Percentiles rank a stretch among this genome's conserved stretches.
Conservation (phyloP, 1,139 yeast species). For the Suhomyces bribrorum region DNA sequence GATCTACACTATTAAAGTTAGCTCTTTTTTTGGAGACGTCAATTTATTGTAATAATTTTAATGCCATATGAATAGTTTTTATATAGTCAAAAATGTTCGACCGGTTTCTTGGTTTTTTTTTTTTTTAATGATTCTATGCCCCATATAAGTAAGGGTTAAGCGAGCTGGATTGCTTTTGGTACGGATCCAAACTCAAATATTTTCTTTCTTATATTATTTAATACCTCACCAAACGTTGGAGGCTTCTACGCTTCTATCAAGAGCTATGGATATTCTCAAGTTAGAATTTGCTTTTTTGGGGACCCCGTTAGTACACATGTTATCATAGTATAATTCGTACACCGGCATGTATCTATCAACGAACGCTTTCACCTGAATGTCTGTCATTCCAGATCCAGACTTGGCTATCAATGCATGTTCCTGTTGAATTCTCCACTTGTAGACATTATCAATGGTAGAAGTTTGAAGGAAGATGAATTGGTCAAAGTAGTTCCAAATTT, state of each 20-base stretch:
- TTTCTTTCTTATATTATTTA: too few relatives aligned
- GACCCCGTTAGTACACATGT: constrained; percentile 29
- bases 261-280: constrained; percentile 13
- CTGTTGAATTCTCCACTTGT: constrained; percentile 82
- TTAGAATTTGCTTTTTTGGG: constrained; percentile 5
- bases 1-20: too few relatives aligned
- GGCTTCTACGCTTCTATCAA: constrained; percentile 9
- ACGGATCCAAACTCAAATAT: neutral
- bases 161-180: neutral
- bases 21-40: too few relatives aligned
- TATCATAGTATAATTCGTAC: constrained; percentile 65
- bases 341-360: constrained; percentile 87
- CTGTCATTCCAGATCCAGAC: constrained; percentile 78
- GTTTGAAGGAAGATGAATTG: constrained; percentile 66
- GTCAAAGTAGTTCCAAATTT: constrained; percentile 61
- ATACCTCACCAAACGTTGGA: neutral
- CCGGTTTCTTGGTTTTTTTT: too few relatives aligned
- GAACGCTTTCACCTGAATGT: constrained; percentile 62
- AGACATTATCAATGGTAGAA: constrained; percentile 59
- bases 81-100: too few relatives aligned
- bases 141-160: too few relatives aligned
- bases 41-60: too few relatives aligned
- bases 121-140: too few relatives aligned
- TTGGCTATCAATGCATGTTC: constrained; percentile 63
- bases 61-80: too few relatives aligned